Percentiles rank a stretch among this genome's conserved stretches.
Conservation (phyloP, 345 rosid species). For the Eucalyptus sideroxylon region DNA sequence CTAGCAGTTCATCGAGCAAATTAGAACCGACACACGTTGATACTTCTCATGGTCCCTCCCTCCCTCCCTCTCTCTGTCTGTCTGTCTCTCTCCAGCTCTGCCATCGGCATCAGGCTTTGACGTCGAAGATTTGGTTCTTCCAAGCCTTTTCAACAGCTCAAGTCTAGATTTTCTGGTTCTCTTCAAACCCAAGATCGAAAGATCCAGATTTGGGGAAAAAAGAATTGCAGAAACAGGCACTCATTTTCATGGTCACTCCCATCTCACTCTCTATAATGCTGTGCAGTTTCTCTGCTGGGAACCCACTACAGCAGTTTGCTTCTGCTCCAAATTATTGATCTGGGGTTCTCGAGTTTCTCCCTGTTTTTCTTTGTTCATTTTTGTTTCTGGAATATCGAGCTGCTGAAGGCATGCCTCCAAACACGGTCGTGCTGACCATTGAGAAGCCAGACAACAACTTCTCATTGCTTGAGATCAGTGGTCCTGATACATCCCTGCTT, state of each 20-base stretch:
- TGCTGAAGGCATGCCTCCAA: slow-evolving; percentile 58
- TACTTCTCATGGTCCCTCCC: not conserved
- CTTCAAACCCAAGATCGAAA: not conserved
- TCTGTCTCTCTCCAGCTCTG: not conserved
- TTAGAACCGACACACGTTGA: not conserved
- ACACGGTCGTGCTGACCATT: slow-evolving; percentile 65
- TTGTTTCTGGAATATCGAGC: not conserved
- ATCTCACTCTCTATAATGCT: not conserved
- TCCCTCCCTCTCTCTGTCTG: not conserved
- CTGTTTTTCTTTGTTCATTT: not conserved
- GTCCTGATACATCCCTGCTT: slow-evolving; percentile 42
- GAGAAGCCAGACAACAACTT: slow-evolving; percentile 56
- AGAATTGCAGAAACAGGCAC: not conserved
- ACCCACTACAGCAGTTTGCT: not conserved
- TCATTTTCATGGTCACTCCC: not conserved
- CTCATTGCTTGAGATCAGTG: slow-evolving; percentile 46
- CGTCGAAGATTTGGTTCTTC: not conserved
- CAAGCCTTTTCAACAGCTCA: not conserved
- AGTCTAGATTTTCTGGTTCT: slow-evolving; percentile 4
- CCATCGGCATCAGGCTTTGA: not conserved
- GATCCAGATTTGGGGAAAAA: not conserved
- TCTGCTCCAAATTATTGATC: slow-evolving; percentile 4
- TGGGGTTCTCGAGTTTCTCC: not conserved
- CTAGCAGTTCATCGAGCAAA: not conserved
- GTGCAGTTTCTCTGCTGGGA: not conserved